phyloP scores from a whole-genome alignment of 176 grass and related monocot species.

The Neostapfia colusana region DNA sequence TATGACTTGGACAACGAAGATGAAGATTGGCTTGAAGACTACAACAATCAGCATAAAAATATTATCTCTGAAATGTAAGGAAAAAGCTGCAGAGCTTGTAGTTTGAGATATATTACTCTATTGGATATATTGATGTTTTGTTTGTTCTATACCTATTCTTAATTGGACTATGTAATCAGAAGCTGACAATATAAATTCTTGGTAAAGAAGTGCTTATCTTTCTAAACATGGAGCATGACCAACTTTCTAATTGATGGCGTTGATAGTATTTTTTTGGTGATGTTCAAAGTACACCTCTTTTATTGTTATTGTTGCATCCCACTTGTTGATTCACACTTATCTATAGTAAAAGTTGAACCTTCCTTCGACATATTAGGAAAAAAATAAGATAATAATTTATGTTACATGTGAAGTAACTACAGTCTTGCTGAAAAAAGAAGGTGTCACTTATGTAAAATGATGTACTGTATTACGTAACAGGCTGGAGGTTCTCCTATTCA shows the following conservation, averaged over 20 bases:
- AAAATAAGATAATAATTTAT: not conserved
- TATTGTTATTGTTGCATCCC: not conserved
- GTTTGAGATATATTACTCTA: not conserved
- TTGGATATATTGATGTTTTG: not conserved
- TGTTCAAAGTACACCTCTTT: not conserved
- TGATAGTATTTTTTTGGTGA: not conserved
- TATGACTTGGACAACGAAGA: constrained; percentile 90
- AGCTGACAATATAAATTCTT: not conserved
- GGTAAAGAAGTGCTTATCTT: not conserved
- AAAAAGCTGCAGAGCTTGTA: constrained; percentile 19
- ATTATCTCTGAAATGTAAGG: constrained; percentile 74
- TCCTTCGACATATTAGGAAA: not conserved
- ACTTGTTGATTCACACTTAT: not conserved
- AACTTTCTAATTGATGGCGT: not conserved
- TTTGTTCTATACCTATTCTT: not conserved
- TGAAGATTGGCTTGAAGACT: constrained; percentile 84
- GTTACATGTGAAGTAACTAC: constrained; percentile 2
- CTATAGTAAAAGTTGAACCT: not conserved
- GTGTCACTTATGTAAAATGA: not conserved
- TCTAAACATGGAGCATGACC: not conserved
- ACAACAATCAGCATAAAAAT: constrained; percentile 64
- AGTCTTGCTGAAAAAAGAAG: not conserved
- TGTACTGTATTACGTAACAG: constrained; percentile 29
- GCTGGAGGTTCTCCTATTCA: constrained; percentile 80
- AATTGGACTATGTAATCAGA: not conserved